phyloP scores from a whole-genome alignment of 73 alveolate species.

The Paraurostyla sp. region DNA sequence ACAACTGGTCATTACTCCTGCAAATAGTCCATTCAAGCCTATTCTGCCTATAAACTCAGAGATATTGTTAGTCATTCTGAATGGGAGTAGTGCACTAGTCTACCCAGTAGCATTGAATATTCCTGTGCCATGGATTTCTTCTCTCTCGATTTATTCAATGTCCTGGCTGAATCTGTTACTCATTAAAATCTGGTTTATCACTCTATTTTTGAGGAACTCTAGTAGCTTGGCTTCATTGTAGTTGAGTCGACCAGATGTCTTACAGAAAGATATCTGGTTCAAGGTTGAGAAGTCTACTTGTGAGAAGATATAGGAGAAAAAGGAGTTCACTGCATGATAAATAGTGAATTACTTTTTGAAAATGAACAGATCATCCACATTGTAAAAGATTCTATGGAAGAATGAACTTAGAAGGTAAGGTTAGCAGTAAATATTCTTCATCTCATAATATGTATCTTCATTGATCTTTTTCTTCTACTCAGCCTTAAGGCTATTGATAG shows the following conservation, averaged over 20 bases:
- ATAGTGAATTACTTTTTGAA: constrained; percentile 68
- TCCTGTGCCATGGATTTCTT: not conserved
- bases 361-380: constrained; percentile 69
- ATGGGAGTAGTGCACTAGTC: too few species aligned
- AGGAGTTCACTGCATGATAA: constrained; percentile 56
- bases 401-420: constrained; percentile 55
- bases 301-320: constrained; percentile 62
- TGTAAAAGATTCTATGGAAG: constrained; percentile 66
- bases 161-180: not conserved
- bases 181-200: too few species aligned
- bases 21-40: constrained; percentile 69
- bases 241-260: constrained; percentile 63
- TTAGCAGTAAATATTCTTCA: constrained; percentile 19
- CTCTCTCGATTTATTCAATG: not conserved
- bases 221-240: not conserved
- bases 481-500: not conserved
- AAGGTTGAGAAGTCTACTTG: constrained; percentile 36
- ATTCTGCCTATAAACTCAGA: constrained; percentile 56
- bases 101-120: too few species aligned
- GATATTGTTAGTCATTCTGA: constrained; percentile 62
- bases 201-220: constrained; percentile 9
- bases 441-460: constrained; percentile 35
- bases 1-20: constrained; percentile 62
- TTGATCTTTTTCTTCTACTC: constrained; percentile 4
- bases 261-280: constrained; percentile 59